phyloP scores from a whole-genome alignment of 1,284 basidiomycete species.

The Filobasidium uniguttulatum region DNA sequence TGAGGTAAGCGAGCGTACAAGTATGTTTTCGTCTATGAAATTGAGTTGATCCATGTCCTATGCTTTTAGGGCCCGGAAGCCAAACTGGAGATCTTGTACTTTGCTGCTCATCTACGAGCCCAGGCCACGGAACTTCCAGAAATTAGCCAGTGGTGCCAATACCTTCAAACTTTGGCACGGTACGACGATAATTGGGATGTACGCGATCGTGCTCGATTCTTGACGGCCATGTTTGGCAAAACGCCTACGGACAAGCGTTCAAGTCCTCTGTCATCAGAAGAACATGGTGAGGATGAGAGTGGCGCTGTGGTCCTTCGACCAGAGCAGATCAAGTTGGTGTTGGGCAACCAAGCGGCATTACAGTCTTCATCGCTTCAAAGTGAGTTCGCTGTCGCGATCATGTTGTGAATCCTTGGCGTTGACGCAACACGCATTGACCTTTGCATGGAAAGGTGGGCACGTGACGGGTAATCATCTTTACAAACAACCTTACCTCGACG shows the following conservation, averaged over 20 bases:
- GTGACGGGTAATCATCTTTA: no score
- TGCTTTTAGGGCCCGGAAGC: conserved; percentile 45
- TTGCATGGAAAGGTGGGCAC: no score
- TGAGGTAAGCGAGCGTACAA: conserved; percentile 45
- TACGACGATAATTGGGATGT: conserved; percentile 81
- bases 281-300: conserved; percentile 36
- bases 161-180: conserved; percentile 68
- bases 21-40: not conserved
- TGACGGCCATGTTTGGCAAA: conserved; percentile 55
- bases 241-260: no score
- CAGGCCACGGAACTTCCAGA: conserved; percentile 46
- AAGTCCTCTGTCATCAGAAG: conserved; percentile 28
- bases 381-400: no score
- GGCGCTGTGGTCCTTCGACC: conserved; percentile 62
- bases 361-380: no score
- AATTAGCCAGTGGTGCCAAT: conserved; percentile 45
- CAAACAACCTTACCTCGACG: no score
- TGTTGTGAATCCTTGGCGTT: no score
- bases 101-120: conserved; percentile 69
- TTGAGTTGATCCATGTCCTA: not conserved
- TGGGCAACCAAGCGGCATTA: conserved; percentile 63
- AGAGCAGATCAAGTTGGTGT: conserved; percentile 63
- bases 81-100: conserved; percentile 65
- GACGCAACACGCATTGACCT: no score
- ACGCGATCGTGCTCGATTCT: conserved; percentile 68